Conservation (phyloP, 106 monocot genomes). For the Acorus gramineus region DNA sequence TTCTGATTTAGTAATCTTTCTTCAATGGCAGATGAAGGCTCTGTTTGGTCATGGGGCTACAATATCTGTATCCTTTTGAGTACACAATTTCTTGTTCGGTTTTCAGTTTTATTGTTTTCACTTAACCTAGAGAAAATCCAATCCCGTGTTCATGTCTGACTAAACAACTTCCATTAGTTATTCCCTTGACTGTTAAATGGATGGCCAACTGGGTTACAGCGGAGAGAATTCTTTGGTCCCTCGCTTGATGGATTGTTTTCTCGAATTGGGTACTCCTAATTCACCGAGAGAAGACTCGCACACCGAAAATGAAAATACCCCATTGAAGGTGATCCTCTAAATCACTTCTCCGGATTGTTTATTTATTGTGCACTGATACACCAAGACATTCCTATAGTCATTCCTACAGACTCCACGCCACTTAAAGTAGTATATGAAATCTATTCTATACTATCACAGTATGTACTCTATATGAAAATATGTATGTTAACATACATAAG, state of each 20-base stretch:
- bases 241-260: conserved; percentile 38
- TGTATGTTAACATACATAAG: not conserved
- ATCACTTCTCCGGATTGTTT: too few relatives aligned
- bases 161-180: not conserved
- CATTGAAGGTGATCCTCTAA: conserved; percentile 36
- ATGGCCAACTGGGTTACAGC: conserved; percentile 69
- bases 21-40: conserved; percentile 59
- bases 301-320: not conserved
- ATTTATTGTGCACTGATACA: too few relatives aligned
- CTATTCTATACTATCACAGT: too few relatives aligned
- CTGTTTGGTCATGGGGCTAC: conserved; percentile 92
- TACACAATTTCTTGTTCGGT: not conserved
- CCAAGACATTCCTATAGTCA: too few relatives aligned
- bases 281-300: conserved; percentile 17
- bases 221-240: conserved; percentile 52
- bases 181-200: conserved; percentile 52
- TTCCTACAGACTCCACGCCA: too few relatives aligned
- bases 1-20: not conserved
- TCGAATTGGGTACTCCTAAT: conserved; percentile 42
- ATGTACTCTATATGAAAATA: too few relatives aligned
- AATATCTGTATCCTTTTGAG: conserved; percentile 69
- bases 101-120: not conserved
- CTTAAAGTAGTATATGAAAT: too few relatives aligned
- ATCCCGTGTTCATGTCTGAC: too few relatives aligned
- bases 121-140: too few relatives aligned